A percentile compares a stretch with the other conserved stretches of the same genome.
Evolutionary conservation across 257 asterid species (phyloP).

Genomic region (Capsicum pubescens): DNA sequence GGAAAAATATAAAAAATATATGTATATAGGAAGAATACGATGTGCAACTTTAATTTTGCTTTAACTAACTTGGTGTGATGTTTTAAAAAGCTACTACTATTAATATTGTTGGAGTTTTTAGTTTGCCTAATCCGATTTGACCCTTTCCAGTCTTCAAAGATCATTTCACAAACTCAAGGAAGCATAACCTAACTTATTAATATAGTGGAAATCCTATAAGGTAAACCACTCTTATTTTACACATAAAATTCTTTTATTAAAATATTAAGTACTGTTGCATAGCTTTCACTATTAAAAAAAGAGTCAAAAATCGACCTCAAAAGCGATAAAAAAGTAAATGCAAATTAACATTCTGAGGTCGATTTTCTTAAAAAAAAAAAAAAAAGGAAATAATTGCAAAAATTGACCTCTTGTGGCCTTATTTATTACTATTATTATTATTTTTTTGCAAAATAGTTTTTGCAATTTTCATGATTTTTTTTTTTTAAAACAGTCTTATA

Average conservation of each 20-base stretch:
- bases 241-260: not conserved
- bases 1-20: not conserved
- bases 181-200: conserved; percentile 32
- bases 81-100: conserved; percentile 9
- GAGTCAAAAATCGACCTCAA: too few relatives aligned
- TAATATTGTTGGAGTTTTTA: conserved; percentile 29
- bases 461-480: too few relatives aligned
- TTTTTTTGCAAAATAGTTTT: too few relatives aligned
- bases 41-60: conserved; percentile 33
- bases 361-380: too few relatives aligned
- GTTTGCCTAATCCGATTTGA: conserved; percentile 39
- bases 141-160: conserved; percentile 65
- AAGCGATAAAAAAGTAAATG: too few relatives aligned
- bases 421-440: too few relatives aligned
- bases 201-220: conserved; percentile 40
- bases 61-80: conserved; percentile 59
- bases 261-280: not conserved
- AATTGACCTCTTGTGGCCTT: too few relatives aligned
- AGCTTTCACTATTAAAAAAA: not conserved
- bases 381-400: too few relatives aligned
- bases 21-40: not conserved
- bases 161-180: conserved; percentile 7
- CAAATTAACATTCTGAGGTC: too few relatives aligned
- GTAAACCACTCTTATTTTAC: conserved; percentile 26
- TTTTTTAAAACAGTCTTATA: too few relatives aligned